Percentiles rank a stretch among this genome's conserved stretches.
Evolutionary conservation across 495 filamentous ascomycete species (phyloP).

Genomic region (Hyaloscypha variabilis): DNA sequence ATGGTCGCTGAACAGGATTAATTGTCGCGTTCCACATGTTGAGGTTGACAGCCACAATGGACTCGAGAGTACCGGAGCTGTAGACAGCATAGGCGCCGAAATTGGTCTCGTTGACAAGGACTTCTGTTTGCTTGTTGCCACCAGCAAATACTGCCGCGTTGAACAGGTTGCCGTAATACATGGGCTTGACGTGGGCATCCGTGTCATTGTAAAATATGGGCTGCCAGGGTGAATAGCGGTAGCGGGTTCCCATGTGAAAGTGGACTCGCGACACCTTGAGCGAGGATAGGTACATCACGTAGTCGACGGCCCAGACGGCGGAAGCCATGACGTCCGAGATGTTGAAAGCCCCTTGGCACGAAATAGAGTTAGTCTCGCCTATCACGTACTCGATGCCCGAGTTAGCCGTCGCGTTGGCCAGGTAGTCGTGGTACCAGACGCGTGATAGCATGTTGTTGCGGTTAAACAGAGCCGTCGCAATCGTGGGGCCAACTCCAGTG

Average conservation of each 20-base stretch:
- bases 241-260: constrained; percentile 30
- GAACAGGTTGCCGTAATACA: constrained; percentile 33
- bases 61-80: constrained; percentile 10
- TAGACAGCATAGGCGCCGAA: constrained; percentile 30
- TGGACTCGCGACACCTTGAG: constrained; percentile 28
- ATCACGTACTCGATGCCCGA: constrained; percentile 29
- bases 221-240: constrained; percentile 31
- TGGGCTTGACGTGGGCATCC: constrained; percentile 15
- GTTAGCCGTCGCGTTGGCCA: constrained; percentile 16
- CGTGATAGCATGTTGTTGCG: constrained; percentile 21
- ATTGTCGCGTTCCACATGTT: constrained; percentile 26
- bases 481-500: constrained; percentile 8
- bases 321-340: constrained; percentile 29
- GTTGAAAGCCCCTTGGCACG: constrained; percentile 23
- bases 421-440: constrained; percentile 27
- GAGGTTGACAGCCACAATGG: constrained; percentile 19
- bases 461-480: constrained; percentile 16
- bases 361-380: constrained; percentile 36
- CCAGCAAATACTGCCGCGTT: constrained; percentile 26
- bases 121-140: constrained; percentile 28
- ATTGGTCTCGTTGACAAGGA: constrained; percentile 29
- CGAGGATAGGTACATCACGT: constrained; percentile 23
- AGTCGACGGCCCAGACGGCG: constrained; percentile 32
- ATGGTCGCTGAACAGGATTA: constrained; percentile 9
- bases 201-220: constrained; percentile 23